Base-by-base conservation (phyloP, 129 eudicot species). In the Scalesia atractyloides region DNA sequence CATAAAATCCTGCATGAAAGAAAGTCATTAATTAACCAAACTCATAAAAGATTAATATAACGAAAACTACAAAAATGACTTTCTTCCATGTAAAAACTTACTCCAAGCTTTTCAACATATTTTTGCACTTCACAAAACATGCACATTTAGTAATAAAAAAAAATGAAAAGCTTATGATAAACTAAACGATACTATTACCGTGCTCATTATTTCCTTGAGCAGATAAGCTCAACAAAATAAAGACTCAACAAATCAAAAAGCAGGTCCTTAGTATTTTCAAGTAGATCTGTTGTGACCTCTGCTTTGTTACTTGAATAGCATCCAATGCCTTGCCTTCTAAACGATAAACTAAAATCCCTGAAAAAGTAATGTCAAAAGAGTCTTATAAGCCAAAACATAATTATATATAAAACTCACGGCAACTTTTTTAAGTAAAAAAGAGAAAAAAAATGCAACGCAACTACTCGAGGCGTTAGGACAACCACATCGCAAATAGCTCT, bases 191-290 rank as follows among this genome's bases (percentile, higher is more conserved):
- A 54, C 9, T 30, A 14, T 18, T 18, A 43, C n/a, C 20, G 30
- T 64, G 59, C 96, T 87, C 79, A 89, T 97, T 86, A 80, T 79
- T 86, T 85, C 68, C 87, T 80, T 52, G 86, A 87, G 70, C 87
- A 79, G 58, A 93, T 84, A 62, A 93, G 92, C 84, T 86, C 84
- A 64, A 86, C 87, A 79, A 85, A 93, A 62, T 84, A 97, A 80
- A 93, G 98, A 80, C 90, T 85, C 86, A 93, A 70, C 47, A 93
- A 92, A 81, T 89, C 92, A 75, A 93, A 87, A 74, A 78, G 92
- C 74, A 93, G 48, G 80, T 82, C 92, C 80, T 84, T 76, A 78
- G 86, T 86, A 15, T 78, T 81, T 74, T 87, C 83, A 34, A 93
- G 80, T 53, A 93, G 70, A 49, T 82, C 86, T 36, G 97, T 90